Conservation (phyloP, 2,329 filamentous ascomycete genomes). For the Aaosphaeria arxii region DNA sequence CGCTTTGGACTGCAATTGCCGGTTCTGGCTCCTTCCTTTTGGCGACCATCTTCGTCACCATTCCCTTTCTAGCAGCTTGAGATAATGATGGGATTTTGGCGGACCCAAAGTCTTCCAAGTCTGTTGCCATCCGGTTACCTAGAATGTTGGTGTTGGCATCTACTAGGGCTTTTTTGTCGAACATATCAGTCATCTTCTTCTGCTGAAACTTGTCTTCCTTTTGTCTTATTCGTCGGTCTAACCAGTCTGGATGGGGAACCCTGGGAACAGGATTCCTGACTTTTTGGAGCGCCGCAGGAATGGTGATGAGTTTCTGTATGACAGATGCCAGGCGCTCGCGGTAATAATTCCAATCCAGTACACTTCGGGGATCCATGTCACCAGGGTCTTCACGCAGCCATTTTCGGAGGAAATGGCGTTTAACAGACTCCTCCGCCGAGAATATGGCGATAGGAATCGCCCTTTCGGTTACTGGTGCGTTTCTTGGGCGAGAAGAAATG, state of each 20-base stretch:
- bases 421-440: conserved; percentile 84
- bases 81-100: conserved; percentile 51
- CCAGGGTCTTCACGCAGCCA: conserved; percentile 93
- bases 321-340: conserved; percentile 92
- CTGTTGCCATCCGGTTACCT: conserved; percentile 55
- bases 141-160: conserved; percentile 67
- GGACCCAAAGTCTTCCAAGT: conserved; percentile 80
- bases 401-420: conserved; percentile 85
- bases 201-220: conserved; percentile 99
- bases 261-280: conserved; percentile 90
- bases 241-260: conserved; percentile 93
- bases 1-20: conserved; percentile 55
- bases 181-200: conserved; percentile 95
- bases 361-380: conserved; percentile 82
- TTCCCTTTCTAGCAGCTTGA: conserved; percentile 36
- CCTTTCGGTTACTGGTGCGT: conserved; percentile 89
- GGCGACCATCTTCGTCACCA: conserved; percentile 45
- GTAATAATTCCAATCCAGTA: conserved; percentile 98
- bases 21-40: conserved; percentile 49
- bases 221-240: conserved; percentile 86
- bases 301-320: conserved; percentile 98
- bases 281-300: conserved; percentile 93
- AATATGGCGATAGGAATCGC: conserved; percentile 96
- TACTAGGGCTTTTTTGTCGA: conserved; percentile 68
- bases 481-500: conserved; percentile 82